Evolutionary conservation across 495 filamentous ascomycete species (phyloP), one percentile per base, ranked within the genome.

Genomic region (Aspergillus sparsus): DNA sequence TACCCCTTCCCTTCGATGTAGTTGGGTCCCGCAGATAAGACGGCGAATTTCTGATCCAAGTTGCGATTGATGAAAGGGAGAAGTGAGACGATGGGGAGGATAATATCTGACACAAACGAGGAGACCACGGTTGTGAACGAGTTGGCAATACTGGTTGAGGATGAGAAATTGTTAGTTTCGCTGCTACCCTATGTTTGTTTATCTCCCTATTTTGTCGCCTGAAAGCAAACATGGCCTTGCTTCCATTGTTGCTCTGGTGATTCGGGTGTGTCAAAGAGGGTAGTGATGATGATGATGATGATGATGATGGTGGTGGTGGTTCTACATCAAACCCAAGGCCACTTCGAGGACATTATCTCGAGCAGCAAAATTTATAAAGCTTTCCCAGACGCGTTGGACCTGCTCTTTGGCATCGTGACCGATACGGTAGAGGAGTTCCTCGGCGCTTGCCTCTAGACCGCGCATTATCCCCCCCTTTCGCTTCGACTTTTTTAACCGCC

Each of bases 321-420:
- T 78, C 67, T 62, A 88, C 86, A 91, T 90, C 72, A 91, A 77
- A 63, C 88, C 88, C 46, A 90, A 83, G 12, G 88, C 88, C 45
- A 91, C 87, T 68, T 90, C 86, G 31, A 91, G 80, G 35, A 91
- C 87, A 60, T 91, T 91, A 57, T 89, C 88, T 49, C 85, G 82
- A 32, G 89, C 81, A 7, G 87, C 88, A 60, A 89, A 91, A 55
- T 88, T 86, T 32, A 85, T 68, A 71, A 91, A 91, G 34, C 85
- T 83, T 18, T 79, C 69, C 76, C 82, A 86, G 51, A 83, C 63
- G 56, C 77, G 74, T 44, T 68, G 74, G 12, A 77, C 66, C 49
- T 65, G 70, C 18, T 70, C 66, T 46, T 67, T 57, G 21, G 71
- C 73, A n/a, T 69, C 68, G 11, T 75, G 69, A 42, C 71, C 67